Base-by-base conservation (phyloP, 108 stramenopile species). In the Skeletonema menzelii region DNA sequence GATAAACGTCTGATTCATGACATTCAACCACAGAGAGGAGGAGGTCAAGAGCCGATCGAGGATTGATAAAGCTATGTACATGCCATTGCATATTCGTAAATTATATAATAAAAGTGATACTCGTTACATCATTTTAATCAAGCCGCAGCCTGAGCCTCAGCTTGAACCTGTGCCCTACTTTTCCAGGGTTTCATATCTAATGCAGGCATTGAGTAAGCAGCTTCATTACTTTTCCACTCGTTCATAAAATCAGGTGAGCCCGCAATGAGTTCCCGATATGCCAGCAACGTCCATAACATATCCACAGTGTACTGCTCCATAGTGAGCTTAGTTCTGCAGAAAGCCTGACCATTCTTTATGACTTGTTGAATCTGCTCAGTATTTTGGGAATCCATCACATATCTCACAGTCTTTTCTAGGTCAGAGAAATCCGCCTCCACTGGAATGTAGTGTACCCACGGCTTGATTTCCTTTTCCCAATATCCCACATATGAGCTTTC, bases 361-460 rank as follows among this genome's bases (percentile, higher is more conserved):
- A 85, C 78, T 49, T 69, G 64, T 37, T 56, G 30, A 8, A 85
- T 65, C 14, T 47, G 70, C 17, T 69, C 32, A 0, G 56, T 26
- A 38, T 78, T 82, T 32, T 44, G n/a, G 8, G 76, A 55, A 27
- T 68, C 44, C 12, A 82, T 59, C 4, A 63, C 84, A 24, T 65
- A 82, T 10, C 59, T 15, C 20, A 73, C 80, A 20, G 47, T 67
- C 53, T 73, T 53, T 32, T 56, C 64, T 27, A 85, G 75, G 38
- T 82, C 63, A 5, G 61, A 63, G 30, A 77, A 69, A 35, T 80
- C 67, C 7, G 71, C 72, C 30, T 76, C 44, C 3, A 73, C 76
- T 17, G 84, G 84, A 24, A 85, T 46, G 57, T 82, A 85, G 38
- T 85, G 84, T 13, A 80, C 74, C 62, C 77, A 65, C 3, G 84